Evolutionary conservation across 106 monocot genomes (phyloP).

Genomic region (Iris macrosiphon): DNA sequence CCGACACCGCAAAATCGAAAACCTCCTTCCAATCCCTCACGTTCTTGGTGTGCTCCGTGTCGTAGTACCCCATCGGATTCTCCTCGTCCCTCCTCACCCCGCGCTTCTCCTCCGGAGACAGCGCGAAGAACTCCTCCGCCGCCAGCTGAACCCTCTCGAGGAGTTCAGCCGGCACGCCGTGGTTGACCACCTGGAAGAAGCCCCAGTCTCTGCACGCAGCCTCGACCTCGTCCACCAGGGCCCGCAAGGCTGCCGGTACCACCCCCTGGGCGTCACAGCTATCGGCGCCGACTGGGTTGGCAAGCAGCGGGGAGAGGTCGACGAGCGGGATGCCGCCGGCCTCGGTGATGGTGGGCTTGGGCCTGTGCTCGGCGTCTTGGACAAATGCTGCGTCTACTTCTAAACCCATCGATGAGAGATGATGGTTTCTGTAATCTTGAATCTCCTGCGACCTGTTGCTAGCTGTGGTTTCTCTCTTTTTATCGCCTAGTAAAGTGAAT

Average conservation of each 20-base stretch:
- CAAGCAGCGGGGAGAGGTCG: conserved; percentile 28
- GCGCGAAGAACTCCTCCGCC: conserved; percentile 42
- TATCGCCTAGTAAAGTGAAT: too few species aligned
- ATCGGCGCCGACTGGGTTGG: conserved; percentile 13
- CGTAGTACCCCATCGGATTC: conserved; percentile 52
- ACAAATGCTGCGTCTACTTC: conserved; percentile 49
- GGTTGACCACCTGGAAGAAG: conserved; percentile 76
- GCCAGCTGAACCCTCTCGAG: conserved; percentile 15
- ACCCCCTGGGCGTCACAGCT: background rate
- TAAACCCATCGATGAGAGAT: too few species aligned
- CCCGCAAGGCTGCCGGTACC: background rate
- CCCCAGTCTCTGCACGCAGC: conserved; percentile 59
- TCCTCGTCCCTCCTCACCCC: conserved; percentile 35
- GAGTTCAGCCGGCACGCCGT: conserved; percentile 35
- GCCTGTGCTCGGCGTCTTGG: conserved; percentile 60
- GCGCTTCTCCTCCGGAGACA: conserved; percentile 47
- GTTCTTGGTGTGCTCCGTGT: conserved; percentile 55
- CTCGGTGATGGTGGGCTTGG: conserved; percentile 34
- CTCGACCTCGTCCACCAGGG: conserved; percentile 32
- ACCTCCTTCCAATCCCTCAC: conserved; percentile 70
- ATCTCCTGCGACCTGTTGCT: too few species aligned
- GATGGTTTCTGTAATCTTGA: too few species aligned
- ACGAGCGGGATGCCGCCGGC: conserved; percentile 38
- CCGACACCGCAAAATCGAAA: conserved; percentile 28
- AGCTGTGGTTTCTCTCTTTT: too few species aligned